These are phyloP conservation scores for Amanita rubescens DNA, from an alignment of 768 basidiomycete genomes.

Conservation along the genomic window DNA sequence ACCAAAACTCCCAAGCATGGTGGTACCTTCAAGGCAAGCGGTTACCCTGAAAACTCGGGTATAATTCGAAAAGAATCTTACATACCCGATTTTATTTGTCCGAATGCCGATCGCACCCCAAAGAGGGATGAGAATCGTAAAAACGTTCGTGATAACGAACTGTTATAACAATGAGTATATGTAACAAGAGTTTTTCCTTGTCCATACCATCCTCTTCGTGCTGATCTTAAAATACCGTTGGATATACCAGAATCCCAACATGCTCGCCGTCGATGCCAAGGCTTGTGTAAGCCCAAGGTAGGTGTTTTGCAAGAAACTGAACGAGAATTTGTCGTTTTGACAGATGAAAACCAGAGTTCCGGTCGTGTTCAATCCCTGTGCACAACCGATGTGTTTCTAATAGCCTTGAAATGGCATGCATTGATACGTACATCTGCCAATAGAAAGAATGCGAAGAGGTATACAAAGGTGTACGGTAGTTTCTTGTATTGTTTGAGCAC, in stretches of 20 bases:
- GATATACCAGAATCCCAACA: constrained; percentile 78
- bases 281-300: constrained; percentile 74
- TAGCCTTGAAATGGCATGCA: not conserved
- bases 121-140: constrained; percentile 70
- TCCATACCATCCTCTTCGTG: constrained; percentile 71
- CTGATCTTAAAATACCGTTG: constrained; percentile 72
- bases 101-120: constrained; percentile 88
- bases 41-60: constrained; percentile 32
- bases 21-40: constrained; percentile 26
- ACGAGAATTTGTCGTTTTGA: constrained; percentile 74
- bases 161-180: constrained; percentile 16
- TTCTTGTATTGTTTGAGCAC: constrained; percentile 69
- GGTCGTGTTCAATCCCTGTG: constrained; percentile 74
- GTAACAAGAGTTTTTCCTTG: not conserved
- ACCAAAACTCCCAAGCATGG: constrained; percentile 87
- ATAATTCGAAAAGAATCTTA: constrained; percentile 11
- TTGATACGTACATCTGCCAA: constrained; percentile 57
- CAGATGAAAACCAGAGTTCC: constrained; percentile 68
- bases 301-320: constrained; percentile 77
- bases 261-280: constrained; percentile 64
- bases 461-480: constrained; percentile 77
- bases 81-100: constrained; percentile 64
- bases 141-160: constrained; percentile 73
- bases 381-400: not conserved
- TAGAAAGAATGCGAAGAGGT: constrained; percentile 71